Base-by-base conservation (phyloP, 2,329 filamentous ascomycete genomes). In the Chalara sp. region DNA sequence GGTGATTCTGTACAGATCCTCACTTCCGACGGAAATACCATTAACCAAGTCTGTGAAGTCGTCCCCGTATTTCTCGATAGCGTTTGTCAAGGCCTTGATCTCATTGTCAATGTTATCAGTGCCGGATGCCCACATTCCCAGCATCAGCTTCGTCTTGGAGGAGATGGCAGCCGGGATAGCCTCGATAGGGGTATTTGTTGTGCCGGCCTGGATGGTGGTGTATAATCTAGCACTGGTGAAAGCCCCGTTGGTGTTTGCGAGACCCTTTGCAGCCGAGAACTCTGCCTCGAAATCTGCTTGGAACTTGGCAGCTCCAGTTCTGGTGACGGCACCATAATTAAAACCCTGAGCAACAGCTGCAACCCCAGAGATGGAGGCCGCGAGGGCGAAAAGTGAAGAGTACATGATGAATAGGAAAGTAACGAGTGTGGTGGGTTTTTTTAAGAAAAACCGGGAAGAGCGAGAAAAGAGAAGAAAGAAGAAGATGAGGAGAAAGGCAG, bases 1-100 rank as follows among this genome's bases (percentile, higher is more conserved):
- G 49, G 21, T 45, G 43, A 30, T 75, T 72, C 83, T 76, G 75
- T 86, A 87, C 40, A 86, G 71, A 61, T 85, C 81, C 72, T 87
- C 83, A 61, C 75, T 80, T 42, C 83, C 83, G 47, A 86, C 81
- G 53, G 78, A 81, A 60, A 85, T 76, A 53, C 80, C 81, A 42
- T 84, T 76, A 58, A 85, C 73, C 35, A 37, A n/a, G n/a, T n/a
- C n/a, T n/a, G 35, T 37, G 65, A 81, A 80, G 61, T 78, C 74
- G 51, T 73, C 75, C 58, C 81, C 81, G 63, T 78, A 73, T 60
- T 70, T 69, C 55, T 70, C 62, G 49, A 86, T 72, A 21, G 79
- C 82, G 51, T 72, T 68, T 61, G 79, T 69, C 40, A 86, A 70
- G 13, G 82, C 83, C 56, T 61, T 72, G 62, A 85, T 76, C 73